Conservation (phyloP, 495 filamentous ascomycete genomes). For the Neurospora pannonica region DNA sequence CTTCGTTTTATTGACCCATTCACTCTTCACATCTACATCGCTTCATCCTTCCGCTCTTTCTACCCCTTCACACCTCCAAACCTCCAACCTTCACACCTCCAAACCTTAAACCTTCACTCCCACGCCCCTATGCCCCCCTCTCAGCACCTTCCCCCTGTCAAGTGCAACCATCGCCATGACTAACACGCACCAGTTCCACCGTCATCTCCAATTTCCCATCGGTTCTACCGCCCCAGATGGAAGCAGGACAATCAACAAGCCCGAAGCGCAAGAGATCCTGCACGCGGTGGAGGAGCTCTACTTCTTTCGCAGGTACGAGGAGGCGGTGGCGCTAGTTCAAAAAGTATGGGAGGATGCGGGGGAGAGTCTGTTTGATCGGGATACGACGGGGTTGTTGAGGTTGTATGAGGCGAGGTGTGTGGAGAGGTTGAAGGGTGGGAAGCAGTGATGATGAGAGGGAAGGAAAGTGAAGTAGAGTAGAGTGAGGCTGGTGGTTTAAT, state of each 20-base stretch:
- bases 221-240: background rate
- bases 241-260: slow-evolving; percentile 20
- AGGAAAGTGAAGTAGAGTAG: too few relatives aligned
- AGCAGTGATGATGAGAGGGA: too few relatives aligned
- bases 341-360: slow-evolving; percentile 20
- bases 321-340: slow-evolving; percentile 28
- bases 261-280: slow-evolving; percentile 35
- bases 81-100: too few relatives aligned
- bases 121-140: too few relatives aligned
- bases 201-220: slow-evolving; percentile 20
- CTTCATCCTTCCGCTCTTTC: background rate
- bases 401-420: slow-evolving; percentile 29
- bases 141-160: too few relatives aligned
- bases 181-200: background rate
- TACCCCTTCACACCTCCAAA: too few relatives aligned
- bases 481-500: background rate
- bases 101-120: too few relatives aligned
- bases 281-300: slow-evolving; percentile 50
- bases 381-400: slow-evolving; percentile 23
- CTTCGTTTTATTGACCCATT: background rate
- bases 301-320: slow-evolving; percentile 38
- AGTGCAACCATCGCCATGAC: background rate
- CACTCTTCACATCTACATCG: background rate
- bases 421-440: slow-evolving; percentile 5
- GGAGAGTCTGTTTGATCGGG: slow-evolving; percentile 22